A percentile compares a stretch with the other conserved stretches of the same genome.
These are phyloP conservation scores for Thelonectria rubi DNA, from an alignment of 2,329 filamentous ascomycete species.

Conservation along the genomic window DNA sequence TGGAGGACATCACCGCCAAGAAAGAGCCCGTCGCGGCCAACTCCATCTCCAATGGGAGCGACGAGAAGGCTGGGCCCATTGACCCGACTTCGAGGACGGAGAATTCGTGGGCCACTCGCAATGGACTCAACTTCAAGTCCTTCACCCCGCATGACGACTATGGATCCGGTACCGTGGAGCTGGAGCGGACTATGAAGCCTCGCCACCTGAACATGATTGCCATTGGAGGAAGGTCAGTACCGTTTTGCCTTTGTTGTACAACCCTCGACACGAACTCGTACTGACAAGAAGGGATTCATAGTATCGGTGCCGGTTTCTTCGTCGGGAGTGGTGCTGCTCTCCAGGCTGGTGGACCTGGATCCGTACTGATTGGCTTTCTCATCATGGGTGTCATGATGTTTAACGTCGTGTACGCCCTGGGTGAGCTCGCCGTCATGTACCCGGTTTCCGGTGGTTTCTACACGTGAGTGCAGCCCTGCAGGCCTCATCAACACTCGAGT, in stretches of 20 bases:
- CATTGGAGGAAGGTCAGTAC: constrained; percentile 40
- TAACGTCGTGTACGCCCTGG: constrained; percentile 69
- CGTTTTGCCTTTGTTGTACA: neutral
- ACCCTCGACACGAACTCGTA: neutral
- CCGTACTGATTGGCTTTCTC: constrained; percentile 58
- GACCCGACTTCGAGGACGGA: constrained; percentile 6
- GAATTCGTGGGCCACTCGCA: constrained; percentile 40
- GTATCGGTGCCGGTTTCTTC: constrained; percentile 69
- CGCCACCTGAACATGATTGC: constrained; percentile 44
- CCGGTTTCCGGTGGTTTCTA: constrained; percentile 66
- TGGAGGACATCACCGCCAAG: constrained; percentile 35
- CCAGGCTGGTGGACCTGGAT: constrained; percentile 46
- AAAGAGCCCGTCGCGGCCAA: constrained; percentile 29
- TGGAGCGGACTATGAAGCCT: constrained; percentile 41
- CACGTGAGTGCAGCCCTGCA: constrained; percentile 42
- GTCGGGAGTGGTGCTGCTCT: constrained; percentile 63
- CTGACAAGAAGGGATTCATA: constrained; percentile 10
- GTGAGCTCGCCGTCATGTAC: constrained; percentile 55
- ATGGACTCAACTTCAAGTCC: constrained; percentile 38
- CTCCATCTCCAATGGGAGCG: constrained; percentile 22
- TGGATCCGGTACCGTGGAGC: constrained; percentile 33
- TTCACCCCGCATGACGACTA: constrained; percentile 38
- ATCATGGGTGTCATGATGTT: constrained; percentile 70
- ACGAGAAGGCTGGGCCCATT: constrained; percentile 32
- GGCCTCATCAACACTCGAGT: neutral